Conservation (phyloP, 371 early-diverging fungal species). For the Syncephalastrum sp. region DNA sequence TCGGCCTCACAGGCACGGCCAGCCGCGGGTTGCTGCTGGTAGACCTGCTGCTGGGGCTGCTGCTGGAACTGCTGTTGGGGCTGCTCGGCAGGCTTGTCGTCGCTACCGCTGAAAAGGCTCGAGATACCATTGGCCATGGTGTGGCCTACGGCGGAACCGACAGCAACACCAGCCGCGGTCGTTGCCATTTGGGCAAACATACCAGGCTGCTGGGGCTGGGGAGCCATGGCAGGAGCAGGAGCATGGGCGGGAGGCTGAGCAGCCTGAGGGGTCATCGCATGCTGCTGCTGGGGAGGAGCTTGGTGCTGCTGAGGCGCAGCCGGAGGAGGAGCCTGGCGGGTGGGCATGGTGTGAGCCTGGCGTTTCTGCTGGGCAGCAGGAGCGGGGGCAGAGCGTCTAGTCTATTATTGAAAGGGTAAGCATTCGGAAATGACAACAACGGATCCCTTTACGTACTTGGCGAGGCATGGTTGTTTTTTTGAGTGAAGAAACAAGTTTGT, state of each 20-base stretch:
- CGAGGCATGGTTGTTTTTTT: too few species aligned
- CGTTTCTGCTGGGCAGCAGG: slow-evolving; percentile 55
- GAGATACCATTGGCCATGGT: slow-evolving; percentile 72
- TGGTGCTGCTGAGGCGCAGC: slow-evolving; percentile 33
- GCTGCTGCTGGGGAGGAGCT: slow-evolving; percentile 34
- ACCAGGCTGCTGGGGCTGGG: slow-evolving; percentile 60
- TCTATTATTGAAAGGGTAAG: slow-evolving; percentile 14
- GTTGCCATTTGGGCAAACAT: slow-evolving; percentile 73
- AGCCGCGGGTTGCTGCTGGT: slow-evolving; percentile 34
- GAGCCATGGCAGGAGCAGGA: slow-evolving; percentile 33
- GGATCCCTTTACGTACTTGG: too few species aligned
- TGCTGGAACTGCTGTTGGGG: slow-evolving; percentile 33
- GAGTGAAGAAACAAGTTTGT: too few species aligned
- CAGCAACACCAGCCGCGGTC: slow-evolving; percentile 93
- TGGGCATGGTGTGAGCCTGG: slow-evolving; percentile 70
- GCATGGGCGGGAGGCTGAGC: slow-evolving; percentile 48
- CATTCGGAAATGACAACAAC: too few species aligned
- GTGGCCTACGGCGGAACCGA: slow-evolving; percentile 82
- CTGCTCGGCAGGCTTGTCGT: slow-evolving; percentile 25
- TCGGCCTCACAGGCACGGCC: slow-evolving; percentile 73
- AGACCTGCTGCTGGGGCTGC: slow-evolving; percentile 41
- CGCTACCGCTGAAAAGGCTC: slow-evolving; percentile 68
- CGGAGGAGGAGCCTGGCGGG: slow-evolving; percentile 63
- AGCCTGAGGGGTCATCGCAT: slow-evolving; percentile 33
- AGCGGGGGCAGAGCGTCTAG: slow-evolving; percentile 60